phyloP scores from a whole-genome alignment of 1,139 yeast genomes.

The Arxiozyma telluris region DNA sequence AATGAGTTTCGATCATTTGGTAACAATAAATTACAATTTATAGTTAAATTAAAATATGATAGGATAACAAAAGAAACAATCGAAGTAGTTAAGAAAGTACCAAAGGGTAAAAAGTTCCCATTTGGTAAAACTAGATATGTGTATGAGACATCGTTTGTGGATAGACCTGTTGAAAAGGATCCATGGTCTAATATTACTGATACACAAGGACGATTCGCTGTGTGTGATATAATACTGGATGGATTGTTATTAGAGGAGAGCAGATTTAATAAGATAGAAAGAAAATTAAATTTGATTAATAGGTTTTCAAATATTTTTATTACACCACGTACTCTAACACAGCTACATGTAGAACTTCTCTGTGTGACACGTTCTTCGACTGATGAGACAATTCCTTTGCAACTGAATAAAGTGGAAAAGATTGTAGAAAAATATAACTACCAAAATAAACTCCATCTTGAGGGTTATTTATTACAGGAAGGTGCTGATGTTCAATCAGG shows the following conservation, averaged over 20 bases:
- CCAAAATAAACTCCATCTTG: slow-evolving; percentile 35
- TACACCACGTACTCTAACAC: slow-evolving; percentile 47
- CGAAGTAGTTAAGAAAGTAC: slow-evolving; percentile 50
- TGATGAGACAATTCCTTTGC: slow-evolving; percentile 54
- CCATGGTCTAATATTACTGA: slow-evolving; percentile 51
- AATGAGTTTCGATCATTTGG: slow-evolving; percentile 8
- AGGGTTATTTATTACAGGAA: slow-evolving; percentile 66
- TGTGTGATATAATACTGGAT: slow-evolving; percentile 57
- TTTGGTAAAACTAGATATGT: slow-evolving; percentile 34
- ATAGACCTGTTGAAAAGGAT: slow-evolving; percentile 42
- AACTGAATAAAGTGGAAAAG: slow-evolving; percentile 49
- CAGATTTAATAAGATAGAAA: slow-evolving; percentile 19
- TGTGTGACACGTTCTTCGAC: slow-evolving; percentile 55
- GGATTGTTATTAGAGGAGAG: slow-evolving; percentile 26
- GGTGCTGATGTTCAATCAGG: slow-evolving; percentile 55
- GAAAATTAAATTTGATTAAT: slow-evolving; percentile 22
- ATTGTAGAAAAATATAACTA: slow-evolving; percentile 41
- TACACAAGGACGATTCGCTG: slow-evolving; percentile 77
- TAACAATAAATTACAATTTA: slow-evolving; percentile 49
- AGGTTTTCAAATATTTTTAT: slow-evolving; percentile 4
- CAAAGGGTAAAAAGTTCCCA: slow-evolving; percentile 23
- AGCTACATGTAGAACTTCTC: slow-evolving; percentile 61
- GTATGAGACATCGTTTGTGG: slow-evolving; percentile 42
- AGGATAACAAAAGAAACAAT: slow-evolving; percentile 44
- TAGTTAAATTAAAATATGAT: slow-evolving; percentile 55